A percentile compares a stretch with the other conserved stretches of the same genome.
phyloP scores from a whole-genome alignment of 768 basidiomycete genomes.

The Hydnomerulius pinastri region DNA sequence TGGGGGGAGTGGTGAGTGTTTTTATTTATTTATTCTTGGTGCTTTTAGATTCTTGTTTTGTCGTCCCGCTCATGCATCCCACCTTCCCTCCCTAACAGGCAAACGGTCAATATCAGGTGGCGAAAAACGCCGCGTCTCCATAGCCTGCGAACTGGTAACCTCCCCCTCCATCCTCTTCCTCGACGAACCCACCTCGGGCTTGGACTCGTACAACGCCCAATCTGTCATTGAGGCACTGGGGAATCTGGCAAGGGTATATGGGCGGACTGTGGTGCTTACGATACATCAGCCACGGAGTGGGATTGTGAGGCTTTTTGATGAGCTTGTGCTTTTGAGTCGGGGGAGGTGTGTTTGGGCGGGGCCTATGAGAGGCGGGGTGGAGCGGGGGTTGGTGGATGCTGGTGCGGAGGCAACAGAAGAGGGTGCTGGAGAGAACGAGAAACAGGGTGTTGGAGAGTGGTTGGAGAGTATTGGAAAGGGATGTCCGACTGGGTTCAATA shows the following conservation, averaged over 20 bases:
- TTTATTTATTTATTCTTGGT: not conserved
- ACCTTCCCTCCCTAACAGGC: too few relatives aligned
- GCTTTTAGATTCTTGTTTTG: conserved; percentile 6
- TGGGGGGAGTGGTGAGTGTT: conserved; percentile 75
- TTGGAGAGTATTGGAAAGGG: conserved; percentile 76
- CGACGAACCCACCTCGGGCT: conserved; percentile 92
- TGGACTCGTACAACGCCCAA: conserved; percentile 94
- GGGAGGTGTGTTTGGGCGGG: conserved; percentile 57
- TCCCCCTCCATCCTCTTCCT: conserved; percentile 95
- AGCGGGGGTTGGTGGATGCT: conserved; percentile 5
- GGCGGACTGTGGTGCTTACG: conserved; percentile 94
- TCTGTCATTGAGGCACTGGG: conserved; percentile 92
- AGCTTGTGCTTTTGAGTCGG: conserved; percentile 80
- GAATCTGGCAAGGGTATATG: conserved; percentile 83
- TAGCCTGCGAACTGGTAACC: conserved; percentile 97
- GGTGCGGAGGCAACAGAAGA: conserved; percentile 2
- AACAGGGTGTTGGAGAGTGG: conserved; percentile 50
- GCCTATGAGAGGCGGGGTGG: conserved; percentile 22
- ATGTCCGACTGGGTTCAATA: conserved; percentile 94
- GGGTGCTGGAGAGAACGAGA: conserved; percentile 14
- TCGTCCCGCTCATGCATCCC: too few relatives aligned
- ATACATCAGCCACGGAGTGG: conserved; percentile 98
- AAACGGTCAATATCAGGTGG: conserved; percentile 94
- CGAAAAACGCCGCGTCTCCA: conserved; percentile 94
- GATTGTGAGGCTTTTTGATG: conserved; percentile 94